Base-by-base conservation (phyloP, 1,139 yeast genomes). In the Candida tropicalis region DNA sequence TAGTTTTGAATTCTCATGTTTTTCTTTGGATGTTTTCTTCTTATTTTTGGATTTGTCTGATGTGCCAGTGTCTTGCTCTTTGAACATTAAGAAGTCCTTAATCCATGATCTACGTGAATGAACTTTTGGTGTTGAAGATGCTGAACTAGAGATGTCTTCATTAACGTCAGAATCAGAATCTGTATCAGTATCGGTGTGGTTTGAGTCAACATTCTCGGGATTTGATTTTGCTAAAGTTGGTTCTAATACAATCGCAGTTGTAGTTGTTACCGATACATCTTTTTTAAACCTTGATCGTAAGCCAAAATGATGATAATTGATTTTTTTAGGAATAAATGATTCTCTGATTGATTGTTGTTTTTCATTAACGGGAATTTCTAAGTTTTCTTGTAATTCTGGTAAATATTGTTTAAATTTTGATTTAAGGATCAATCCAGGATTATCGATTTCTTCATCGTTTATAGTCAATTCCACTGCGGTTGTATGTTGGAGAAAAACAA, bases 101-200 rank as follows among this genome's bases (percentile, higher is more conserved):
- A 56, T 41, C 59, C 58, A 56, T 5, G 59, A 54, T 29, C 44
- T 47, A 23, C 45, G 39, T 2, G 57, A 50, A 17, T 48, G 43
- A 5, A 50, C 12, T 22, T 41, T 44, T 9, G 48, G 35, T 3
- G 39, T 5, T 5, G 40, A 3, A 24, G 25, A 10, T 13, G 38
- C 16, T 17, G 25, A 18, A 6, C 11, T 18, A 12, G 32, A 27
- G n/a, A 28, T 34, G 10, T 8, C 13, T 7, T 35, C 28, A 1
- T 31, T 38, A 25, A 27, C 34, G 9, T 31, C n/a, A 4, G 23
- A 17, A 27, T 27, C 29, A 28, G n/a, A 15, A 25, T 37, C 27
- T n/a, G n/a, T n/a, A 31, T 39, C 35, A 5, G 10, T 16, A 9
- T n/a, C 31, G 3, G 28, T 37, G 22, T 34, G 22, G n/a, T n/a